Evolutionary conservation across 495 filamentous ascomycete species (phyloP).

Genomic region (Amniculicola lignicola): DNA sequence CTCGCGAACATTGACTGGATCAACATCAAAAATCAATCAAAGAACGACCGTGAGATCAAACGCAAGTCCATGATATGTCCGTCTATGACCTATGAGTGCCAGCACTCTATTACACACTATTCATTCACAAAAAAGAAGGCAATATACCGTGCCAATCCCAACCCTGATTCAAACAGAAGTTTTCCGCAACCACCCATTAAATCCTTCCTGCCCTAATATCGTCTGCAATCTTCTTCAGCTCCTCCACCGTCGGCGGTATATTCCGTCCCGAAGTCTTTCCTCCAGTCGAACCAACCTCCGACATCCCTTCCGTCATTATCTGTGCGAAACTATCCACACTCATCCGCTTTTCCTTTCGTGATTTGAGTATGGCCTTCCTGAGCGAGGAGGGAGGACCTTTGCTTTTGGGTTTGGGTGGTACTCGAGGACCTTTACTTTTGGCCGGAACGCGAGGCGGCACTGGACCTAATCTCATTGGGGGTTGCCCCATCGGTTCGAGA

Average conservation of each 20-base stretch:
- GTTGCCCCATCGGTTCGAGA: constrained; percentile 2
- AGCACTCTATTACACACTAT: neutral
- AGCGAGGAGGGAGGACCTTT: too few species aligned
- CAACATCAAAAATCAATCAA: too few species aligned
- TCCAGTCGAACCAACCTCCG: constrained; percentile 1
- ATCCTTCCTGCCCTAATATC: constrained; percentile 15
- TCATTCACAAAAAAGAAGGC: too few species aligned
- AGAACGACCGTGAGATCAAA: too few species aligned
- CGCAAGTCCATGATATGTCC: too few species aligned
- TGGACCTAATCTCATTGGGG: neutral
- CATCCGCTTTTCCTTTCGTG: too few species aligned
- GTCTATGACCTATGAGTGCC: neutral
- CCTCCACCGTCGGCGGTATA: constrained; percentile 17
- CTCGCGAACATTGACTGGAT: too few species aligned
- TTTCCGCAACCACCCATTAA: constrained; percentile 1
- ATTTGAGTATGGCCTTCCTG: too few species aligned
- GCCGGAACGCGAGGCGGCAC: neutral
- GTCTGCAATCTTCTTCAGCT: constrained; percentile 17
- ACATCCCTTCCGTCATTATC: constrained; percentile 25
- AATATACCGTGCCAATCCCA: too few species aligned
- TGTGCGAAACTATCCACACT: constrained; percentile 23
- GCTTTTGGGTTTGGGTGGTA: too few species aligned
- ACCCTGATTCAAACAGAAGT: too few species aligned
- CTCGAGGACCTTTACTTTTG: too few species aligned
- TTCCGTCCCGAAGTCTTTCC: neutral